These are phyloP conservation scores for Ophiorrhiza pumila DNA, from an alignment of 257 asterid species.

Conservation along the genomic window DNA sequence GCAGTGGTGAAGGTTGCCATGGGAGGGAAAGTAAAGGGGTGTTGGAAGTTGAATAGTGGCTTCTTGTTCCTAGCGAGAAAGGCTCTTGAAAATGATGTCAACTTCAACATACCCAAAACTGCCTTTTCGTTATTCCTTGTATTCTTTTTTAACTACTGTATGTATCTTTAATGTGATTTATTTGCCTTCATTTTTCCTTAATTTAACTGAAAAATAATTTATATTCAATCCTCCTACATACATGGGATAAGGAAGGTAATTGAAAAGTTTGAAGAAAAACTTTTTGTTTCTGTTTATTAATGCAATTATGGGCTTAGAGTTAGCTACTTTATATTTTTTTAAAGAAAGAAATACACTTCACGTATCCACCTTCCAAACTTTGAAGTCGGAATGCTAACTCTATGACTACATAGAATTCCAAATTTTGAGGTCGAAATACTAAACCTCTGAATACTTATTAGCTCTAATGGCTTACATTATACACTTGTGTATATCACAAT, in stretches of 20 bases:
- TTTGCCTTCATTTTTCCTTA: background rate
- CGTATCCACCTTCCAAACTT: background rate
- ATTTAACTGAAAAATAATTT: background rate
- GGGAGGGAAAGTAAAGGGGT: slow-evolving; percentile 18
- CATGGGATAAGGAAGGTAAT: background rate
- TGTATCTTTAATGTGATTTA: background rate
- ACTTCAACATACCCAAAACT: slow-evolving; percentile 1
- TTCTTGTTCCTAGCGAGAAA: slow-evolving; percentile 8
- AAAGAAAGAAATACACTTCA: no score
- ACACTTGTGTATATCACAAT: no score
- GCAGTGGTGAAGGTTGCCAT: slow-evolving; percentile 46
- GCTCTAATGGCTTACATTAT: no score
- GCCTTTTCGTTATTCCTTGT: background rate
- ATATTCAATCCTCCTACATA: background rate
- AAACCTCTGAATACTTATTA: no score
- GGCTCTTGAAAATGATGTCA: slow-evolving; percentile 29
- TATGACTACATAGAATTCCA: background rate
- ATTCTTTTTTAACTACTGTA: background rate
- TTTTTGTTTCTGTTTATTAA: no score
- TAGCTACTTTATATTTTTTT: no score
- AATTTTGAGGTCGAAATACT: background rate
- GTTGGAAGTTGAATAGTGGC: slow-evolving; percentile 32
- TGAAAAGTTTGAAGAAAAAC: background rate
- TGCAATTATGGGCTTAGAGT: no score
- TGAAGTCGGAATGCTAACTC: no score